phyloP scores from a whole-genome alignment of 306 rosid species.

The Medicago arabica region DNA sequence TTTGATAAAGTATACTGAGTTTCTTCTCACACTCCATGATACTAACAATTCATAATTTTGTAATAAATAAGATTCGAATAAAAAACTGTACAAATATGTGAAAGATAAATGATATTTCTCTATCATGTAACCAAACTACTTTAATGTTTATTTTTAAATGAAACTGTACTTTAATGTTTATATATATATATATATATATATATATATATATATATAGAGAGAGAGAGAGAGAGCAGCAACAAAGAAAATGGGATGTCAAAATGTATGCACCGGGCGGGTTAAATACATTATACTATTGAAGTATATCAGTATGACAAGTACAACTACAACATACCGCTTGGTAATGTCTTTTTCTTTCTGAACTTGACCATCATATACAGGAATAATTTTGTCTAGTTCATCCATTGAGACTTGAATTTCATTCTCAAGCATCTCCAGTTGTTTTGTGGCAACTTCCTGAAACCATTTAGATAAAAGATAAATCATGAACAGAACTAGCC shows the following conservation, averaged over 20 bases:
- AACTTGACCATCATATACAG: conserved; percentile 73
- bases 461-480: conserved; percentile 38
- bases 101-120: neutral
- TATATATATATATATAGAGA: no score
- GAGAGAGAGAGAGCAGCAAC: neutral
- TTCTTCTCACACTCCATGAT: conserved; percentile 97
- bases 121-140: no score
- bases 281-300: no score
- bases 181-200: no score
- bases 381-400: conserved; percentile 76
- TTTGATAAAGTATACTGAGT: conserved; percentile 98
- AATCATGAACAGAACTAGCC: conserved; percentile 39
- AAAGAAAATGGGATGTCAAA: no score
- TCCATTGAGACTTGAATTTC: conserved; percentile 76
- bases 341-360: conserved; percentile 75
- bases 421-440: conserved; percentile 61
- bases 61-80: conserved; percentile 27
- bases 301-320: no score
- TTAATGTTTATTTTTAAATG: no score
- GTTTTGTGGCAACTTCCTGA: conserved; percentile 82
- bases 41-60: conserved; percentile 49
- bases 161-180: no score
- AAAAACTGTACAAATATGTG: neutral
- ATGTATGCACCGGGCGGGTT: no score
- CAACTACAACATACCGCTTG: conserved; percentile 61